Base-by-base conservation (phyloP, 2,329 filamentous ascomycete genomes). In the Lasiodiplodia sp. region DNA sequence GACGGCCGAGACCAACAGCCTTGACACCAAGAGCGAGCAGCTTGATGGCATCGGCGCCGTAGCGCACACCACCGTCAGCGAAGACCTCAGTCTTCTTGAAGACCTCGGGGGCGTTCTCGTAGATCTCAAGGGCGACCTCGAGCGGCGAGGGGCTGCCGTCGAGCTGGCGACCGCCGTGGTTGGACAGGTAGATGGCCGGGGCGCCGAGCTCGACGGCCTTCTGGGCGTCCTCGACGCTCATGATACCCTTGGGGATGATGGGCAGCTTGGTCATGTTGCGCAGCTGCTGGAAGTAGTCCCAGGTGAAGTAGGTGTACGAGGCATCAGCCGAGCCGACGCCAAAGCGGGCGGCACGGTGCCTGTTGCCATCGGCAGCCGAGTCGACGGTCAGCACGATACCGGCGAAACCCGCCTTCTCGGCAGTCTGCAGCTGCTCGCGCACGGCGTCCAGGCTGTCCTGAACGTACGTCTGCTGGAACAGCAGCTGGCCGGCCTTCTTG, bases 71-170 rank as follows among this genome's bases (percentile, higher is more conserved):
- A 4, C 80, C 79, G 57, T 82, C 80, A 6, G 78, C 79, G 60
- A 76, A 80, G 8, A 82, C 78, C 60, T 82, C 80, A 18, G 80
- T 72, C 66, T 80, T 70, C 58, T 76, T 71, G 71, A 82, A 81
- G 21, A 82, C 75, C 18, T 79, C 76, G 0, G 80, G 80, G 18
- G 74, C 78, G 16, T 77, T 68, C n/a, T 87, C 89, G 78, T 92
- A 90, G 66, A 93, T 90, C 70, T 93, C 92, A 10, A 92, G 87
- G 4, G 91, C 91, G 63, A 95, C 88, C 74, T 96, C 92, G 12
- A 91, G 88, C 0, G 91, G 88, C 0, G 87, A 91, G 0, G 91
- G 89, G 2, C 85, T 83, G n/a, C 83, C 58, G 78, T 82, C 80
- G 64, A 80, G 74, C 58, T 78, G 77, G 57, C 80, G 76, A 12